phyloP scores from a whole-genome alignment of 345 rosid genomes.

The Boechera stricta region DNA sequence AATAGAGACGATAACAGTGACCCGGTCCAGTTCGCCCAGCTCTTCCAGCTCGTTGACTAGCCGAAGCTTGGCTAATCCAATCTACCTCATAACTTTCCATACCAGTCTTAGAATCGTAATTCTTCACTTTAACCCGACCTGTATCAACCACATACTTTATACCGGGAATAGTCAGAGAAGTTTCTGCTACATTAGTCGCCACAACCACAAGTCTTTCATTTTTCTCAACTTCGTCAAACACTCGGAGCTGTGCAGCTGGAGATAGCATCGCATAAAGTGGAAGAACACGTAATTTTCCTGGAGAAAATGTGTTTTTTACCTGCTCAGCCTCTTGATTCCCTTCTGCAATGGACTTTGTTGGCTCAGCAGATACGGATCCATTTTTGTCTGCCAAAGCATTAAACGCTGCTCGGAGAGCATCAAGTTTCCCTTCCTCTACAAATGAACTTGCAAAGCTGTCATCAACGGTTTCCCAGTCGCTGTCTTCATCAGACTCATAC shows the following conservation, averaged over 20 bases:
- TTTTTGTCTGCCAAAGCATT: slow-evolving; percentile 63
- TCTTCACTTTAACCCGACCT: slow-evolving; percentile 88
- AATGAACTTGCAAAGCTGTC: slow-evolving; percentile 46
- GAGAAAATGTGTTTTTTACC: slow-evolving; percentile 39
- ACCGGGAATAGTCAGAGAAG: slow-evolving; percentile 91
- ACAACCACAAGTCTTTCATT: slow-evolving; percentile 85
- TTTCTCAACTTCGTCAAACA: slow-evolving; percentile 78
- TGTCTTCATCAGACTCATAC: slow-evolving; percentile 68
- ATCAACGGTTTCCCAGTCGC: slow-evolving; percentile 62
- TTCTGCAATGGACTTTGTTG: slow-evolving; percentile 11
- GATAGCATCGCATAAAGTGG: slow-evolving; percentile 96
- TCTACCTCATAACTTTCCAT: slow-evolving; percentile 76
- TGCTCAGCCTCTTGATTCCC: slow-evolving; percentile 42
- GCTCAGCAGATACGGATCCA: slow-evolving; percentile 40
- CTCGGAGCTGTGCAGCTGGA: slow-evolving; percentile 79
- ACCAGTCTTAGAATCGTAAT: slow-evolving; percentile 70
- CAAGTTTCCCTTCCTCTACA: slow-evolving; percentile 48
- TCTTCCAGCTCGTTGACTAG: slow-evolving; percentile 95
- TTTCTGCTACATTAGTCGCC: slow-evolving; percentile 98
- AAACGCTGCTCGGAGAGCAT: slow-evolving; percentile 78
- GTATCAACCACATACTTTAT: slow-evolving; percentile 96
- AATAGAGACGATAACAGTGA: slow-evolving; percentile 89
- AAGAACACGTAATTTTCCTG: slow-evolving; percentile 56
- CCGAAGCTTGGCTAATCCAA: slow-evolving; percentile 95
- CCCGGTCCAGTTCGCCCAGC: slow-evolving; percentile 98